Evolutionary conservation across 495 filamentous ascomycete species (phyloP), one percentile per base, ranked within the genome.

Genomic region (Astrothelium macrocarpum): DNA sequence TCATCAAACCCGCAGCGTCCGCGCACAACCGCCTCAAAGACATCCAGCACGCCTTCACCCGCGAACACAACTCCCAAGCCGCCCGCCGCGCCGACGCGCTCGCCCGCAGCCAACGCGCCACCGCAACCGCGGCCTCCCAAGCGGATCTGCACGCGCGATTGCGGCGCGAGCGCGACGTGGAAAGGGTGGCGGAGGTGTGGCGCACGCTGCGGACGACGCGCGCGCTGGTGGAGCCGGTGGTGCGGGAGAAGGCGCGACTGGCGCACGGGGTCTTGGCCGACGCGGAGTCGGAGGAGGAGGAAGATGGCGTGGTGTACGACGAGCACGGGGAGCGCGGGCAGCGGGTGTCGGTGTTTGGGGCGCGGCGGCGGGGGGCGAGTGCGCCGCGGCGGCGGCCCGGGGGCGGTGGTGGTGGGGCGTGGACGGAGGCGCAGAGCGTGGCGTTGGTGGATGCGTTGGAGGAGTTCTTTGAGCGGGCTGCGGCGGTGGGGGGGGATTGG

Each of bases 311-410:
- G 7, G 70, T 56, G 1, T 29, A 29, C 49, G 49, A 56, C 65
- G 60, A 66, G 53, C 61, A 32, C 0, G 74, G 75, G 63, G 67
- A 72, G 53, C 72, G 72, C 1, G n/a, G 66, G 12, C 60, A 69
- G 12, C 46, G 71, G 23, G 72, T 76, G 49, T 25, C 49, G 12
- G 29, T 56, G 20, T 56, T 56, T 20, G 49, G 49, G 18, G 11
- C 45, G 45, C 25, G 45, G n/a, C 45, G 45, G 31, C 0, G 59
- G 10, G 69, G 72, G 1, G 25, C 62, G 18, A 68, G 67, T 23
- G 60, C 66, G 49, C 16, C 64, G 31, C 63, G 60, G n/a, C 62
- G 63, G 12, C 28, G 62, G 12, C 43, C 64, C 0, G 60, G 60
- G 28, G 42, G 43, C 2, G 64, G 67, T 10, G 9, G 29, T 18